phyloP scores from a whole-genome alignment of 1,139 yeast species.

The Geotrichum reessii region DNA sequence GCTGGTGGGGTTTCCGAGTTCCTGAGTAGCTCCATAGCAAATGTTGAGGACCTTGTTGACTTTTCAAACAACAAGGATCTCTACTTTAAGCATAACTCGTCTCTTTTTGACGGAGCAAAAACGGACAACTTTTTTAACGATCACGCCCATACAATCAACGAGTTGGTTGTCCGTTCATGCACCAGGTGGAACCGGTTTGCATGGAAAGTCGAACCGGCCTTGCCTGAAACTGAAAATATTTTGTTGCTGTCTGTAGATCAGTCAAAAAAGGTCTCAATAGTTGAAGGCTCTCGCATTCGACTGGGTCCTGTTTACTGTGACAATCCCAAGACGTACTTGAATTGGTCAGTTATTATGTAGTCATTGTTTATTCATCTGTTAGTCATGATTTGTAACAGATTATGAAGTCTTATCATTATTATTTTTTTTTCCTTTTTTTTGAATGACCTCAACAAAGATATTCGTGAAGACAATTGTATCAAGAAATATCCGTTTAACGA shows the following conservation, averaged over 20 bases:
- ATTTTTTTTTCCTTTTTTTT: not conserved
- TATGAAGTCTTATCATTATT: not conserved
- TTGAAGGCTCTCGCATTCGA: conserved; percentile 1
- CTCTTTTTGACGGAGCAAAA: not conserved
- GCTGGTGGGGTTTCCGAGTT: conserved; percentile 13
- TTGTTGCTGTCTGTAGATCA: not conserved
- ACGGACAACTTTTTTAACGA: not conserved
- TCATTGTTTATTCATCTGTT: not conserved
- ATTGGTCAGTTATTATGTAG: conserved; percentile 5
- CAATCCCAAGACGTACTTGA: not conserved
- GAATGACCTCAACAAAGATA: not conserved
- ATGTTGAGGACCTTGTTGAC: conserved; percentile 10
- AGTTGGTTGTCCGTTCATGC: not conserved
- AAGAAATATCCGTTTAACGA: not conserved
- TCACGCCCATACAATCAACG: not conserved
- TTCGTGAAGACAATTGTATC: not conserved
- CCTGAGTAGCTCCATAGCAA: conserved; percentile 8
- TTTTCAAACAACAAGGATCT: conserved; percentile 3
- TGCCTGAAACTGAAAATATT: not conserved
- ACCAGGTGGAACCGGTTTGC: conserved; percentile 12
- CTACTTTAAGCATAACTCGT: conserved; percentile 1
- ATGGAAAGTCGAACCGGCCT: conserved; percentile 9
- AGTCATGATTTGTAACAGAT: not conserved
- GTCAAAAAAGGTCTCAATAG: not conserved
- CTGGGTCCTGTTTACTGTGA: conserved; percentile 8